Base-by-base conservation (phyloP, 768 basidiomycete species). In the Glaciozyma martinii region DNA sequence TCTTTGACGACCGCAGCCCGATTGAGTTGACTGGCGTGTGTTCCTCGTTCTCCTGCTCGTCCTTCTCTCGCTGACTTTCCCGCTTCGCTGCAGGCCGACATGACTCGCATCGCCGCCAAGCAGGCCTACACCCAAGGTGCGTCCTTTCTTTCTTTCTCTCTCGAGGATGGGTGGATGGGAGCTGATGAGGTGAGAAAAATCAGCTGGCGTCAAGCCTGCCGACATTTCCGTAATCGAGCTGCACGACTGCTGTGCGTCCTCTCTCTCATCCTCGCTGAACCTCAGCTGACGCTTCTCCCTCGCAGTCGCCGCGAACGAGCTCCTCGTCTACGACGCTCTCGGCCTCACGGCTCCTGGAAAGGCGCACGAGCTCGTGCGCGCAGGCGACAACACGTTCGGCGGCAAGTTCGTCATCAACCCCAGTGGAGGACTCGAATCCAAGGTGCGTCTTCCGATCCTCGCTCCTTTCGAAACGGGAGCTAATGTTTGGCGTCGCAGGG, bases 401-500 rank as follows among this genome's bases (percentile, higher is more conserved):
- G 59, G 90, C 7, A 88, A 88, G 75, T 90, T 82, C 58, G 86
- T 91, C 23, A 78, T 91, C 44, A 90, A 91, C 69, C 87, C 89
- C 1, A 30, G 53, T 16, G 15, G 25, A n/a, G n/a, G 13, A 6
- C 49, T 25, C 27, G n/a, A n/a, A 15, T 25, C 49, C 49, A 15
- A n/a, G 23, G n/a, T 27, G 23, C 49, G 5, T 47, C 46, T 23
- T 12, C n/a, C 5, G n/a, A 10, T 15, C 6, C 49, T n/a, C 25
- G 13, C n/a, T 25, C 49, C 27, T 50, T 13, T 5, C 47, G n/a
- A n/a, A 90, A 90, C 70, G 87, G 88, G 0, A 87, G 85, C 60
- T 89, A 89, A 33, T 88, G 89, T 0, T 80, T 90, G 18, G 87
- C 90, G 74, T 86, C 87, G 27, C 90, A 90, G 74, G 89, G 89